Evolutionary conservation across 352 stramenopile species (phyloP).

Genomic region (Blastocystis sp.): DNA sequence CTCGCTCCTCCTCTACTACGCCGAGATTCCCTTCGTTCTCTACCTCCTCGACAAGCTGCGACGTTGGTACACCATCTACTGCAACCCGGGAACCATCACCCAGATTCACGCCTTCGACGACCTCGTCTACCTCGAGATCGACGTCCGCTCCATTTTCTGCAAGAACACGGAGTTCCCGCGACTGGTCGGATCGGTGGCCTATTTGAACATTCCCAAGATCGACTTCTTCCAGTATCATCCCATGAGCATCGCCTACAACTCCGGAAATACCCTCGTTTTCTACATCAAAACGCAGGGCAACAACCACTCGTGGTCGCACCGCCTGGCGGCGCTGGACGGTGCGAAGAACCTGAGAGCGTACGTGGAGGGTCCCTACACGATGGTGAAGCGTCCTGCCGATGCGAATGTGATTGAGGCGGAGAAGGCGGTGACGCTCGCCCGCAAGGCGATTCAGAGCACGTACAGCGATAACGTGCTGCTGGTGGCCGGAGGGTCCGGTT

Average conservation of each 20-base stretch:
- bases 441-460: background rate
- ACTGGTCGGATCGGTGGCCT: conserved; percentile 36
- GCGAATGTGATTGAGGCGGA: background rate
- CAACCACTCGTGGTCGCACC: conserved; percentile 19
- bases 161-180: background rate
- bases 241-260: conserved; percentile 41
- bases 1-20: conserved; percentile 7
- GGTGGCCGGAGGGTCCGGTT: conserved; percentile 15
- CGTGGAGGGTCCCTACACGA: conserved; percentile 58
- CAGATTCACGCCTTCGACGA: conserved; percentile 41
- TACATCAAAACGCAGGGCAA: conserved; percentile 58
- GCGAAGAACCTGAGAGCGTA: conserved; percentile 19
- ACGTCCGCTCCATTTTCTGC: background rate
- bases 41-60: conserved; percentile 54
- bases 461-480: conserved; percentile 30
- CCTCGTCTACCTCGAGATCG: conserved; percentile 21
- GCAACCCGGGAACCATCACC: background rate
- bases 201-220: conserved; percentile 27
- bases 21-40: conserved; percentile 1
- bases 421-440: background rate
- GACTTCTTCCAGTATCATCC: conserved; percentile 50
- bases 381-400: background rate
- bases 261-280: conserved; percentile 28
- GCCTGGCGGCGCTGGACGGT: conserved; percentile 4
- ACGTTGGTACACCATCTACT: conserved; percentile 47